Base-by-base conservation (phyloP, 192 early-diverging fungal species). In the Physocladia obscura region DNA sequence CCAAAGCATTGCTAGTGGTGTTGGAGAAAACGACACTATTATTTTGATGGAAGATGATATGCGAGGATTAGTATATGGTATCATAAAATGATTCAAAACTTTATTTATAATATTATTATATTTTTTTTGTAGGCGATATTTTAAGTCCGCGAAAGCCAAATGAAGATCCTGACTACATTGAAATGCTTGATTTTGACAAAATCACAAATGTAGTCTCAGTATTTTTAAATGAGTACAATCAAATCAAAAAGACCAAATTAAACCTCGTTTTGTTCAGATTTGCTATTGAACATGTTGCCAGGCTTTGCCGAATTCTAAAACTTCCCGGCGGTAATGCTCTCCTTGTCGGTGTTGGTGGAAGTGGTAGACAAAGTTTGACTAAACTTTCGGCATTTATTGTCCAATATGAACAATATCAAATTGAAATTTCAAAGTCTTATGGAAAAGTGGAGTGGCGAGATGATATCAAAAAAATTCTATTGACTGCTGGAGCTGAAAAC, bases 361-460 rank as follows among this genome's bases (percentile, higher is more conserved):
- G 81, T 75, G 85, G 85, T 39, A 26, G 85, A 30, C 85, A 87
- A 58, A 81, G 78, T 76, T 72, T 87, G 37, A 77, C 85, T 1
- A 40, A 77, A 13, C 70, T 87, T 2, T 76, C 85, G 0, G 79
- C 83, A 22, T 86, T 85, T 60, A 87, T 87, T 24, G 71, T 74
- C 31, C 73, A 86, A 31, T 86, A 82, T 62, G 85, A 87, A 57
- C 49, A 87, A 21, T 86, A 82, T 60, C 85, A 87, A 52, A 87
- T 87, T 63, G 85, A 87, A 69, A 85, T 87, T 35, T 81, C 83
- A 1, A 87, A 87, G 69, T 79, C 75, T 15, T 87, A 87, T 70
- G 73, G 78, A 17, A 55, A 67, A 13, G 51, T 71, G n/a, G 85
- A 87, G 60, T 87, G 85, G 85, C 49, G 80, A 21, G 85, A 87